phyloP scores from a whole-genome alignment of 2,329 filamentous ascomycete genomes.

The Colletotrichum sp. region DNA sequence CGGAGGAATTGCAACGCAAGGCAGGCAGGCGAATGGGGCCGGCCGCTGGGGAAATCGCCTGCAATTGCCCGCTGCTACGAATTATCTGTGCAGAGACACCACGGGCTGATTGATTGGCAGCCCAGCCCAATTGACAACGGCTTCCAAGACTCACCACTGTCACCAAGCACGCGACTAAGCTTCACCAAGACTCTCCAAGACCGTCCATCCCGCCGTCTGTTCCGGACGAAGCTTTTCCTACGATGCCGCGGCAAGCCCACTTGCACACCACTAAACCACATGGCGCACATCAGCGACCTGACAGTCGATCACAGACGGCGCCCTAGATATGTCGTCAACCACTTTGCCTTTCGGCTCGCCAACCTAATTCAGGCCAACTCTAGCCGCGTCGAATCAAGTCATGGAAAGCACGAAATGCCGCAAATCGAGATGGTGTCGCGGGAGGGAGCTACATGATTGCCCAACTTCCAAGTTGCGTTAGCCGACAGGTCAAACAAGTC shows the following conservation, averaged over 20 bases:
- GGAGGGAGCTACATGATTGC: neutral
- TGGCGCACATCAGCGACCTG: neutral
- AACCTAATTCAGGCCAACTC: neutral
- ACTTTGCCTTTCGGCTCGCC: neutral
- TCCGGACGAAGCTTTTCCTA: constrained; percentile 3
- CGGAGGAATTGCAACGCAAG: neutral
- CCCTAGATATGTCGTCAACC: neutral
- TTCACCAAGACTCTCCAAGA: constrained; percentile 2
- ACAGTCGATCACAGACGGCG: neutral
- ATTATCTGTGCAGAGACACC: neutral
- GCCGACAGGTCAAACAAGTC: neutral
- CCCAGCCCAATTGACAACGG: neutral
- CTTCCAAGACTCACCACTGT: neutral
- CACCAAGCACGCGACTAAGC: neutral
- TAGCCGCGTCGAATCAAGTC: neutral
- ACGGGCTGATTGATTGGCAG: neutral
- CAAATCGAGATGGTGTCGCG: neutral
- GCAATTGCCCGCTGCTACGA: neutral
- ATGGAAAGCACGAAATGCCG: neutral
- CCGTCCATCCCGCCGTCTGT: constrained; percentile 4
- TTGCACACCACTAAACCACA: neutral
- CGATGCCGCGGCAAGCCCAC: neutral
- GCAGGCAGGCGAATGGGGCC: neutral
- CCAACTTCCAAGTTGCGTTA: neutral
- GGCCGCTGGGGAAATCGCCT: neutral